Evolutionary conservation across 495 filamentous ascomycete species (phyloP), one percentile per base, ranked within the genome.

Genomic region (Paragyromitra xinjiangensis): DNA sequence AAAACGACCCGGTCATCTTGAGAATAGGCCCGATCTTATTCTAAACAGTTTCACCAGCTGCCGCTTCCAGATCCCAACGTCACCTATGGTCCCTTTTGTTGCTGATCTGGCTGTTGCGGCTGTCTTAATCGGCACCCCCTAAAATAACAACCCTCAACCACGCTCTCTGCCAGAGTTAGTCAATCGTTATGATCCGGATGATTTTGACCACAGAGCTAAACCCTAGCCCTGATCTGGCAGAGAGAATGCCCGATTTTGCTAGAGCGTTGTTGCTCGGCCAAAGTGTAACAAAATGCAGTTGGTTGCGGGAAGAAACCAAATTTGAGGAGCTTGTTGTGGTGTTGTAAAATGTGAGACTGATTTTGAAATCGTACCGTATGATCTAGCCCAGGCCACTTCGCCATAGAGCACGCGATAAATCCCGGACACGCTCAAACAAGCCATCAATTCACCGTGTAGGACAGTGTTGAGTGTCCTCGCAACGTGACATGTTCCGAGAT

Each of bases 11-110:
- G 29, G 14, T 6, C 14, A 7, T 61, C 59, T 63, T 44, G 16
- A 14, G 39, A 29, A 58, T 29, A 58, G 64, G 64, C 22, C 42
- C 24, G 42, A 55, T 55, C 48, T 63, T 42, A 7, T 22, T 34
- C 22, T 34, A 58, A 58, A 22, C 19, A 61, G 56, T 37, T 14
- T 61, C 56, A 16, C 37, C 29, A 34, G 39, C 9, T 63, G 59
- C 19, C 59, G 59, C 34, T 44, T 63, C 29, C n/a, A 37, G 37
- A 22, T 63, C n/a, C n/a, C 29, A 44, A 63, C 37, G n/a, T 40
- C 37, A 39, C 22, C 19, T 53, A 7, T 0, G 1, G 16, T 53
- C 50, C 19, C 50, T 19, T 53, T 24, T 53, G n/a, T 22, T 4
- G 55, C 19, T 58, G 55, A 58, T 58, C 8, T 58, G 55, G 55